Base-by-base conservation (phyloP, 306 rosid species). In the Carpinus fangiana region DNA sequence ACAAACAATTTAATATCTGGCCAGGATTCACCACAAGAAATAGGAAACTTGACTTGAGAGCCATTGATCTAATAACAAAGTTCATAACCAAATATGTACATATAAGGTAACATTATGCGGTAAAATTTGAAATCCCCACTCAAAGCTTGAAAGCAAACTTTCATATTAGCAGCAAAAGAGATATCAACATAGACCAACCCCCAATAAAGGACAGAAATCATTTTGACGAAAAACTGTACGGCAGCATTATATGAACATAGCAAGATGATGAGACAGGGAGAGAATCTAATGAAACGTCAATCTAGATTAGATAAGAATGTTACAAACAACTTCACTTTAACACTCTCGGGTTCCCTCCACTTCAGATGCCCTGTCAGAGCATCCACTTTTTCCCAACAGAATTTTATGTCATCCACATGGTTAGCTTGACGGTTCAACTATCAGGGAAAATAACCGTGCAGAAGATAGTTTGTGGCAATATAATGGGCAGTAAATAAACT, bases 1-100 rank as follows among this genome's bases (percentile, higher is more conserved):
- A 61, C 69, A 66, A 73, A 79, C 74, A 70, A 77, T 71, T 78
- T 66, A 59, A 78, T 57, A 31, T 56, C 78, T 18, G 8, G 45
- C 62, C 20, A 34, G 31, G 50, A 55, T 26, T 75, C 48, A 6
- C 5, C 0, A 64, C 28, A 5, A 38, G 43, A 82, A 17, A 60
- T 28, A 5, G 9, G 72, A 60, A 43, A 11, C 23, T 28, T 67
- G 18, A 50, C 12, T 46, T 28, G 31, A 52, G 5, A 69, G 70
- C 21, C n/a, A 72, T 57, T 38, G 5, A 82, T 8, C 70, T 66
- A 54, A 81, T 52, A 70, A 75, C n/a, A 45, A 20, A 76, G 34
- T 45, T 41, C 13, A 82, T 69, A 14, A 21, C 48, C 26, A 67
- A 73, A 70, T 60, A 8, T 68, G 20, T 18, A 73, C 17, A 28